These are phyloP conservation scores for Mycena olivaceomarginata DNA, from an alignment of 768 basidiomycete genomes.

Conservation along the genomic window DNA sequence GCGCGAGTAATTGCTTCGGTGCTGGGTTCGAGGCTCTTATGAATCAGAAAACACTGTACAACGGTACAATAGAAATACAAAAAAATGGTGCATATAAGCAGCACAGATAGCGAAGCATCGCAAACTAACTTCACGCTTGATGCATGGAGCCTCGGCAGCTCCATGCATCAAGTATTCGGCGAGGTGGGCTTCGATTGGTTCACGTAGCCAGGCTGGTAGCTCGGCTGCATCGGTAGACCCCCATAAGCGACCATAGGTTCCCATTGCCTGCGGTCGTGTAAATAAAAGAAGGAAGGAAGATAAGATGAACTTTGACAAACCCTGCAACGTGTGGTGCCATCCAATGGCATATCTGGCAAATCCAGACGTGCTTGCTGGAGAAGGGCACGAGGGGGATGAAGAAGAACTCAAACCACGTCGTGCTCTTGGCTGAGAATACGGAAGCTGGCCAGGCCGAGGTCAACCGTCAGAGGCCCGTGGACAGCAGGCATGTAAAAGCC, in stretches of 20 bases:
- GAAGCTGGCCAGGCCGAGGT: constrained; percentile 62
- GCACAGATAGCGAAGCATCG: neutral
- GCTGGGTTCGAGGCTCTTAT: neutral
- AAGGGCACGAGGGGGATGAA: constrained; percentile 84
- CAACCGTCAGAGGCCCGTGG: constrained; percentile 14
- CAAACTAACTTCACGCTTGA: constrained; percentile 27
- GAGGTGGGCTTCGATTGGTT: constrained; percentile 43
- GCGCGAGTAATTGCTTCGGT: neutral
- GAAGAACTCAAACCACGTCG: constrained; percentile 86
- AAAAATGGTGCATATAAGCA: neutral
- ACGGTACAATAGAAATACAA: constrained; percentile 22
- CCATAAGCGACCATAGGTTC: constrained; percentile 55
- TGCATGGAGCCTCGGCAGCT: neutral
- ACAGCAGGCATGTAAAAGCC: neutral
- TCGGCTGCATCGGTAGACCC: constrained; percentile 56
- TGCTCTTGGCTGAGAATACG: constrained; percentile 77
- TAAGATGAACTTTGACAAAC: constrained; percentile 57
- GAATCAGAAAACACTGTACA: neutral
- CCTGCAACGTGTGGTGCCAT: constrained; percentile 69
- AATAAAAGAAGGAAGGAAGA: constrained; percentile 1
- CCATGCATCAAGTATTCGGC: neutral
- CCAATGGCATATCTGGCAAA: constrained; percentile 85
- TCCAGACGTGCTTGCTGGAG: constrained; percentile 77
- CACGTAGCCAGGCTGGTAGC: constrained; percentile 65
- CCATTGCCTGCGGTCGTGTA: constrained; percentile 53